Evolutionary conservation across 805 yeast genomes (phyloP), one percentile per base, ranked within the genome.

Genomic region (Candida boleticola): DNA sequence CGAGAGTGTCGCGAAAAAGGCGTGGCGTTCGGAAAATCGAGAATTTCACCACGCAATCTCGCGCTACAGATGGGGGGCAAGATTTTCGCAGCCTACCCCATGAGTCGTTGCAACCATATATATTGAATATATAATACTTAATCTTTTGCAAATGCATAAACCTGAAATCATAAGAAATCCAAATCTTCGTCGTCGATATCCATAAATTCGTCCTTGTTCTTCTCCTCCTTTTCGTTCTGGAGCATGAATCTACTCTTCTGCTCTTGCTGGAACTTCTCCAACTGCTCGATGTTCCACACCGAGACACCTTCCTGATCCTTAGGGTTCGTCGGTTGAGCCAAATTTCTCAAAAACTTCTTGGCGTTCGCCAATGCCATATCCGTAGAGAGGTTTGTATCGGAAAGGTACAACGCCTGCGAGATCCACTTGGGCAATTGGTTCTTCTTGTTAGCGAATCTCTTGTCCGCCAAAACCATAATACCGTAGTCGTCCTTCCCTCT

Each of bases 401-500:
- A 90, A 60, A 93, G 98, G 11, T 84, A 71, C 39, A 93, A 72
- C 1, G 90, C 97, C 58, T 93, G 98, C 0, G 89, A 85, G 34
- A 93, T 93, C 99, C 99, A 93, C 61, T 88, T 90, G 0, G 99
- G 99, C 27, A 93, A 66, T 61, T 93, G 99, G 33, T 70, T 76
- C 53, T 87, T 82, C 65, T 92, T 93, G 50, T 88, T 77, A 1
- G 90, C 77, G 62, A 93, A 93, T 59, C 99, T 74, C 51, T 96
- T 74, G 61, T 93, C 99, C 0, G 99, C 99, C 47, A 93, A 67
- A 33, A 93, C 97, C 99, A 93, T 93, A 52, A 93, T 85, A 48
- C 99, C 99, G 62, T 93, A 93, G 69, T 93, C 99, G 58, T 93
- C 97, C 61, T 93, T 93, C 51, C 99, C 99, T 69, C 99, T 80